Base-by-base conservation (phyloP, 805 yeast genomes). In the Kurtzmaniella fragi region DNA sequence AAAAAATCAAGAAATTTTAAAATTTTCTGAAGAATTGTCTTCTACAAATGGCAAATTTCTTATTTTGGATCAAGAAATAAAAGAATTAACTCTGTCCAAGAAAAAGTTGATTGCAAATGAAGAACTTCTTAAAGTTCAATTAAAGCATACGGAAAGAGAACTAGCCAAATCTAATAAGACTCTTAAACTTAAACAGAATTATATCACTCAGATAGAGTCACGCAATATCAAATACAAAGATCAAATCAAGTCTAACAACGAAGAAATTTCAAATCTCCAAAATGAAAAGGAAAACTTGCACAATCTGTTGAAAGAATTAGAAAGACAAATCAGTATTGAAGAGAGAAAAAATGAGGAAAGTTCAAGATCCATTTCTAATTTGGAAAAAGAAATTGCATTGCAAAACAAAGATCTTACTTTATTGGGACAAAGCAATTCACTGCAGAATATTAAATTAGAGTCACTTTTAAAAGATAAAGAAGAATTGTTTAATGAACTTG, bases 91-190 rank as follows among this genome's bases (percentile, higher is more conserved):
- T 20, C 49, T 40, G 33, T n/a, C 32, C 5, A 48, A 43, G 12
- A 43, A 43, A 15, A 47, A 41, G 28, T 38, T 50, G 31, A 17
- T 31, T 2, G 50, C 48, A 15, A 46, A 46, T 30, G 60, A 56
- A 42, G 55, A 53, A 30, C 31, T 56, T 3, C 39, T 56, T 17
- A 37, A 35, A 2, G 49, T 53, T n/a, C 62, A 59, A 41, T 45
- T 59, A 20, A 52, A 50, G 28, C 55, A 50, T 34, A 49, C 54
- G 41, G 60, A 53, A 28, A 41, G 57, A 25, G 67, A 59, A 34
- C 43, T 57, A 38, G 58, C 54, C 13, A 53, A 56, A 13, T 35
- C 52, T 10, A 54, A 52, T n/a, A 59, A 58, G 41, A 52, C 40
- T 35, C 46, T 44, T 17, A 52, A 47, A 37, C 43, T 47, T 11